These are phyloP conservation scores for Beauveria medogensis DNA, from an alignment of 2,329 filamentous ascomycete species.

Conservation along the genomic window DNA sequence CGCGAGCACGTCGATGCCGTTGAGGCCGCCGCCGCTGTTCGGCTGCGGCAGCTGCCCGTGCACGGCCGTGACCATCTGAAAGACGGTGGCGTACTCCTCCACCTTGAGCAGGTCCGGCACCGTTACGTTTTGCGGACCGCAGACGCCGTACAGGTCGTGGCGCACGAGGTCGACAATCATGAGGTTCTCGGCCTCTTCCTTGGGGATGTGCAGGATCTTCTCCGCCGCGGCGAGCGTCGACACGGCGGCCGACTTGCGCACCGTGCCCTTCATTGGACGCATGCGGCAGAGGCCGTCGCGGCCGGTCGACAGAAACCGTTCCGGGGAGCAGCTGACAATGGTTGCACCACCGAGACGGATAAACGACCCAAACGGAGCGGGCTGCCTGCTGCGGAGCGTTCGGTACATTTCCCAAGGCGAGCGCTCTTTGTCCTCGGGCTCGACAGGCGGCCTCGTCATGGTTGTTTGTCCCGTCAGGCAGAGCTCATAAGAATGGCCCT, in stretches of 20 bases:
- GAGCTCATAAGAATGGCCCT: slow-evolving; percentile 78
- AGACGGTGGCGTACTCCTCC: slow-evolving; percentile 86
- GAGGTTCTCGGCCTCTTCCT: slow-evolving; percentile 90
- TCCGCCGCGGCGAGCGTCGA: slow-evolving; percentile 66
- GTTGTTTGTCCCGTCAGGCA: slow-evolving; percentile 72
- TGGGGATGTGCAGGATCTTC: slow-evolving; percentile 65
- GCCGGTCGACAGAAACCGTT: slow-evolving; percentile 67
- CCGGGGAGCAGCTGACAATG: slow-evolving; percentile 76
- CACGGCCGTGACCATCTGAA: slow-evolving; percentile 84
- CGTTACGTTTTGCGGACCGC: slow-evolving; percentile 61
- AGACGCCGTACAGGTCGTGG: slow-evolving; percentile 83
- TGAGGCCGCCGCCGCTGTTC: background rate
- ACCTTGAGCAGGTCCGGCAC: slow-evolving; percentile 77
- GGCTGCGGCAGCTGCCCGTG: slow-evolving; percentile 52
- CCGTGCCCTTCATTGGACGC: slow-evolving; percentile 93
- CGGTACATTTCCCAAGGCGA: slow-evolving; percentile 65
- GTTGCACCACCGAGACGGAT: slow-evolving; percentile 62
- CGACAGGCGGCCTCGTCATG: slow-evolving; percentile 36
- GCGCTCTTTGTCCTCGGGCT: slow-evolving; percentile 34
- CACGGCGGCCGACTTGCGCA: slow-evolving; percentile 62
- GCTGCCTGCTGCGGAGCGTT: slow-evolving; percentile 61
- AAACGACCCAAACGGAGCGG: slow-evolving; percentile 79
- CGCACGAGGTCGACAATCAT: slow-evolving; percentile 98
- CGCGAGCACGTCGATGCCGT: slow-evolving; percentile 66
- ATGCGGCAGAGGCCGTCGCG: slow-evolving; percentile 59